Evolutionary conservation across 495 filamentous ascomycete species (phyloP), one percentile per base, ranked within the genome.

Genomic region (Podospora tetraspora): DNA sequence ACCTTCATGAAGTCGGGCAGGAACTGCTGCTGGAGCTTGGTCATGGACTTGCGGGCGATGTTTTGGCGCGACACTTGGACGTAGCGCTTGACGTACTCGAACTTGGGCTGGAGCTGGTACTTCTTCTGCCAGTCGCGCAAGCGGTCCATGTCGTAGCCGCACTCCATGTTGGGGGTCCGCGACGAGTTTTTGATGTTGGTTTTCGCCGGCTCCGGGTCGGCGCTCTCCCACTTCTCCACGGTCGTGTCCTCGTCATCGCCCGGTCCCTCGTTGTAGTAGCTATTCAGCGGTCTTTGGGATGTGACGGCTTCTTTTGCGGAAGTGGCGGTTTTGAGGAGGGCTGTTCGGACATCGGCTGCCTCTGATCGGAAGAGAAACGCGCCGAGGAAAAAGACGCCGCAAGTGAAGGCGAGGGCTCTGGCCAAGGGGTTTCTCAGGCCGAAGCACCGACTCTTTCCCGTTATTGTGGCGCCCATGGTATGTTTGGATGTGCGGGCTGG

Each of bases 21-120:
- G 67, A 86, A 78, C 29, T 73, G 67, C 32, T 84, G 78, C 19
- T 77, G 64, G 16, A 86, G 68, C 57, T 75, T 80, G 23, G 84
- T 85, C 30, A 85, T 76, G 8, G 80, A 82, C 64, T 80, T 83
- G 27, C 83, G 77, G 19, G 73, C 61, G 21, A 84, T 79, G 19
- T 78, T 74, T 34, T 82, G 66, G 1, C 81, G 80, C 23, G 76
- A 74, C 56, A 81, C 77, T 57, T 79, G 82, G 25, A 85, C 72
- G 72, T 85, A 84, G 63, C 84, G 79, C 70, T 83, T 82, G 21
- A 76, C 76, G 71, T 86, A 86, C 66, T 85, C 80, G 75, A 86
- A 82, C 34, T 72, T 76, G 5, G 81, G 80, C 29, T 78, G 71
- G 19, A 86, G 76, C 3, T 79, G 74, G 75, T 84, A 84, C 64